Percentiles rank a stretch among this genome's conserved stretches.
These are phyloP conservation scores for Tetracentron sinense DNA, from an alignment of 164 flowering plant genomes.

Conservation along the genomic window DNA sequence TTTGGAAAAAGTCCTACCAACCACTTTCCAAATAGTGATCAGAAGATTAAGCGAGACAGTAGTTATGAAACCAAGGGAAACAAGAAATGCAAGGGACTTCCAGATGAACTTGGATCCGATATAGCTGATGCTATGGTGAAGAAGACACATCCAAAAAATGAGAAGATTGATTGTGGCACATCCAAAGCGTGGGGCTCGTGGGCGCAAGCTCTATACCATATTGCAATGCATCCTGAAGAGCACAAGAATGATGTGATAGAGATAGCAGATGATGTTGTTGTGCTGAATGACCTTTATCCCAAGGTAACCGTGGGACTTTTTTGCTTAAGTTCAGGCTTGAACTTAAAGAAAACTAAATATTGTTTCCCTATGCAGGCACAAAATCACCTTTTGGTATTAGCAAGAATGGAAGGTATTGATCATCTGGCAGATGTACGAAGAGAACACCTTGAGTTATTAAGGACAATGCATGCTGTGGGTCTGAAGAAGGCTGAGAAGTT, in stretches of 20 bases:
- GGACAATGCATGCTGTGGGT: conserved; percentile 67
- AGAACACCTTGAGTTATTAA: conserved; percentile 61
- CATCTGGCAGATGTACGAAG: conserved; percentile 53
- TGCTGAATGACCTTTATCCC: conserved; percentile 75
- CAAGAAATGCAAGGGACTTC: conserved; percentile 58
- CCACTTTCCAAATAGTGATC: conserved; percentile 23
- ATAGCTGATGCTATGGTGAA: conserved; percentile 10
- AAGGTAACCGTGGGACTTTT: conserved; percentile 40
- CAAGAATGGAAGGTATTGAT: conserved; percentile 70
- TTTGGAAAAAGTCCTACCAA: conserved; percentile 11
- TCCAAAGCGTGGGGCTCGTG: conserved; percentile 70
- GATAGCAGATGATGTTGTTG: conserved; percentile 59
- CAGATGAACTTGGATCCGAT: conserved; percentile 25
- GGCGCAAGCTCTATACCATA: conserved; percentile 68
- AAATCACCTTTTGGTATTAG: conserved; percentile 67
- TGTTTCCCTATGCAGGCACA: conserved; percentile 48
- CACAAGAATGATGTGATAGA: conserved; percentile 57
- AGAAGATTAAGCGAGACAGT: conserved; percentile 48
- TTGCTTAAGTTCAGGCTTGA: background rate
- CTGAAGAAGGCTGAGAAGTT: conserved; percentile 64
- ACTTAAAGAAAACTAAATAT: background rate
- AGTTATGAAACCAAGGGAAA: conserved; percentile 35
- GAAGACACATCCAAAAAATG: conserved; percentile 13
- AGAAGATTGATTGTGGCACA: conserved; percentile 14
- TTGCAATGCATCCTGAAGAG: conserved; percentile 73